Evolutionary conservation across 1,284 basidiomycete species (phyloP), one percentile per base, ranked within the genome.

Genomic region (Ustilago shanxiensis): DNA sequence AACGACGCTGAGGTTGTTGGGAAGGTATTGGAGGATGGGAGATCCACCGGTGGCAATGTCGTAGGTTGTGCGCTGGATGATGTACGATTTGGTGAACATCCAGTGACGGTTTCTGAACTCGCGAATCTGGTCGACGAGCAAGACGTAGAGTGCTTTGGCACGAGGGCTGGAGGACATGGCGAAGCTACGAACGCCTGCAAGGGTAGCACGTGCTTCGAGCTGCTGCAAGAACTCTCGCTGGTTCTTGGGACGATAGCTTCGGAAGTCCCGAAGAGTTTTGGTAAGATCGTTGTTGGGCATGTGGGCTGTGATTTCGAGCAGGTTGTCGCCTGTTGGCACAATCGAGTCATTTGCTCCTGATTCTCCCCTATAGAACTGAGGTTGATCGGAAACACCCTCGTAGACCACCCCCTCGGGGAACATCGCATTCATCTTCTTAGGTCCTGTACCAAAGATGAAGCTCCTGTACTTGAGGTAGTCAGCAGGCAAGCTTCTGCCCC

Each of bases 401-500:
- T 85, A 85, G 3, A 75, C 53, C 22, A 85, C 84, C 1, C 84
- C 84, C 1, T 80, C 50, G 3, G 84, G 84, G 77, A 85, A 85
- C 81, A 84, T 83, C 28, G 74, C 70, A 29, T 84, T 85, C 58
- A 67, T 67, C 60, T 83, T 78, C 56, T 80, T 77, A 9, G 83
- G 83, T 13, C 75, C 83, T 1, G 78, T 80, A 18, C 84, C 84
- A 41, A 84, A 85, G 72, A 85, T 85, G 65, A 85, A 85, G 37
- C 71, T 67, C 9, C 84, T 73, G 69, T 84, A 84, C 51, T 77
- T 80, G 52, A 83, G 75, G 47, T 85, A 85, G 53, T 85, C 84
- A 2, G 50, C 24, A 2, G 79, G 77, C 2, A 79, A 60, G 1
- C 65, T 72, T 9, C 81, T 69, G 6, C 11, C 11, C 84, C 84